A percentile compares a stretch with the other conserved stretches of the same genome.
phyloP scores from a whole-genome alignment of 345 rosid species.

The Eucalyptus virginea region DNA sequence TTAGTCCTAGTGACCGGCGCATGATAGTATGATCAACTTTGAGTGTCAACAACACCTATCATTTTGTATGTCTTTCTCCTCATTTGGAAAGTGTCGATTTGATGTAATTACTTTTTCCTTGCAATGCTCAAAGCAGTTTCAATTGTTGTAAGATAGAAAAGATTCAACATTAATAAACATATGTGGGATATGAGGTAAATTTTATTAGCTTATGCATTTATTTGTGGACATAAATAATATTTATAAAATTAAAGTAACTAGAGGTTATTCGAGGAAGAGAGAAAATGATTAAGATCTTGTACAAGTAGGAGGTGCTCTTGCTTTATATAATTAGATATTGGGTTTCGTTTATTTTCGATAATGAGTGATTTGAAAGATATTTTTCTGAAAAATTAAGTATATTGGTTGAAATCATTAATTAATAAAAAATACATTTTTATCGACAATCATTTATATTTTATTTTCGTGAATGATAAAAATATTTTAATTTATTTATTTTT shows the following conservation, averaged over 20 bases:
- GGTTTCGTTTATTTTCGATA: too few relatives aligned
- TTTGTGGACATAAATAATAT: not conserved
- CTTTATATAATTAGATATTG: not conserved
- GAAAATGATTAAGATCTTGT: not conserved
- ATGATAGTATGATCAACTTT: too few relatives aligned
- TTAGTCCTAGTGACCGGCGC: too few relatives aligned
- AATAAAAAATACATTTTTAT: too few relatives aligned
- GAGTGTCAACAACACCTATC: not conserved
- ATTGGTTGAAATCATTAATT: too few relatives aligned
- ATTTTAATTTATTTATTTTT: too few relatives aligned
- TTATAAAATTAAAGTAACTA: not conserved
- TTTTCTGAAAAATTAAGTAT: fast-evolving
- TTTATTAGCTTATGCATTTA: not conserved
- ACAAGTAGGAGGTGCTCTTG: not conserved
- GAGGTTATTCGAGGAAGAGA: not conserved
- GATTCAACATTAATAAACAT: not conserved
- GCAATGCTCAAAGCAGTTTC: not conserved
- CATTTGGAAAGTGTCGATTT: not conserved
- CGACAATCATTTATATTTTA: too few relatives aligned
- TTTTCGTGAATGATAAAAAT: too few relatives aligned
- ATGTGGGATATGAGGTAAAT: not conserved
- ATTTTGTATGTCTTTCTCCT: not conserved
- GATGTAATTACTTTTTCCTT: not conserved
- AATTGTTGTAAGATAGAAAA: not conserved
- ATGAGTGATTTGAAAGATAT: too few relatives aligned